Conservation (phyloP, 2,329 filamentous ascomycete species). For the Cladosporium sp. region DNA sequence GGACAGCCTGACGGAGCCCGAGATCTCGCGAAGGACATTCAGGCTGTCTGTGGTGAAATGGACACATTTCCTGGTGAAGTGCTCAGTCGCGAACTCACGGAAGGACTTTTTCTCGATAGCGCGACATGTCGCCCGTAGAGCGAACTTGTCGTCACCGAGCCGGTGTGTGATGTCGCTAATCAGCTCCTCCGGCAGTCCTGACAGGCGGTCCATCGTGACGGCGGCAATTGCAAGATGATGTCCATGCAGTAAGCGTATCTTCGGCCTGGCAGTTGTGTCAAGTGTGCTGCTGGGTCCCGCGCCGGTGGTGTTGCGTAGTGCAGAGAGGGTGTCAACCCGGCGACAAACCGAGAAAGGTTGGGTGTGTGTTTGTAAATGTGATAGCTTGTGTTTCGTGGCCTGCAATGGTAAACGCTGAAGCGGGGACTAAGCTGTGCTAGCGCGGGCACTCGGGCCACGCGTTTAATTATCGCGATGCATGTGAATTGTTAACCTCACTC, state of each 20-base stretch:
- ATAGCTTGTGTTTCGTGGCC: constrained; percentile 1
- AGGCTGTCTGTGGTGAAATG: constrained; percentile 31
- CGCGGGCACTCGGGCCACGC: background rate
- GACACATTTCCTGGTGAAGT: constrained; percentile 29
- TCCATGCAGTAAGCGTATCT: background rate
- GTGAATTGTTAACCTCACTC: background rate
- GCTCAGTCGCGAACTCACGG: constrained; percentile 33
- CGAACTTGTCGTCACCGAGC: constrained; percentile 32
- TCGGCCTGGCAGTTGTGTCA: background rate
- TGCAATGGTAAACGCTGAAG: background rate
- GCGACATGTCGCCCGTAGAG: constrained; percentile 30
- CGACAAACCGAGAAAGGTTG: background rate
- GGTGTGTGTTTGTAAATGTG: background rate
- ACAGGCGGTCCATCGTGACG: background rate
- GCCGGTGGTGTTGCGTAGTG: background rate
- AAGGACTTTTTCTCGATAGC: constrained; percentile 29
- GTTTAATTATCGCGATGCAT: background rate
- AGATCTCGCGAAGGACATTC: constrained; percentile 29
- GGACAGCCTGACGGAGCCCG: constrained; percentile 26
- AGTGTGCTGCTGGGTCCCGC: background rate
- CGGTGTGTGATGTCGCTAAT: constrained; percentile 29
- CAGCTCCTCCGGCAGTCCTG: constrained; percentile 33
- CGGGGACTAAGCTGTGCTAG: constrained; percentile 5
- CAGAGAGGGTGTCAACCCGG: background rate
- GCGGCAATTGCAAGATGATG: background rate